phyloP scores from a whole-genome alignment of 768 basidiomycete genomes.

The Candolleomyces efflorescens region DNA sequence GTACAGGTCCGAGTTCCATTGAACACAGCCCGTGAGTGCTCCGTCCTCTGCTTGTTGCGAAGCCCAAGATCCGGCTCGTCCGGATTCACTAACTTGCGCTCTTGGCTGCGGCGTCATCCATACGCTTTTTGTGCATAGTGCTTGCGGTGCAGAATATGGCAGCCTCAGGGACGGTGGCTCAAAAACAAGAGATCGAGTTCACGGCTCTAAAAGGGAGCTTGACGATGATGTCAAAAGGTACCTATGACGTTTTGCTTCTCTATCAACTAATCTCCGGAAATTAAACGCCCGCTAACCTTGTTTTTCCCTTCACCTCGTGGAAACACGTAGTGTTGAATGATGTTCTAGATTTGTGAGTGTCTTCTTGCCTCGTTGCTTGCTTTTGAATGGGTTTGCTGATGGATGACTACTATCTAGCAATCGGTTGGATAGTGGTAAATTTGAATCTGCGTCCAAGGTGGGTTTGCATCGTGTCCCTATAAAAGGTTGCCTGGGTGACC shows the following conservation, averaged over 20 bases:
- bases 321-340: slow-evolving; percentile 66
- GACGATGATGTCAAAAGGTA: slow-evolving; percentile 86
- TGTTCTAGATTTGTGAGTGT: slow-evolving; percentile 70
- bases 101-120: too few species aligned
- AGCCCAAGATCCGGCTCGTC: too few species aligned
- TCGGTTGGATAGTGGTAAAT: slow-evolving; percentile 84
- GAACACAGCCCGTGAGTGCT: slow-evolving; percentile 61
- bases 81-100: too few species aligned
- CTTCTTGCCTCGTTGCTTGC: background rate
- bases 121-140: slow-evolving; percentile 27
- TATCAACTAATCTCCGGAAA: background rate
- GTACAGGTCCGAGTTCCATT: slow-evolving; percentile 77
- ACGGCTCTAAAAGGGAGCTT: slow-evolving; percentile 78
- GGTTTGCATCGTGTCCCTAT: slow-evolving; percentile 9
- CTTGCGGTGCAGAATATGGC: slow-evolving; percentile 93
- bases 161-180: slow-evolving; percentile 66
- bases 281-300: slow-evolving; percentile 3
- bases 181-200: slow-evolving; percentile 83
- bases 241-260: slow-evolving; percentile 7
- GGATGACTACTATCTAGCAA: slow-evolving; percentile 41
- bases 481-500: background rate
- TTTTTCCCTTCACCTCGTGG: background rate
- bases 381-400: background rate
- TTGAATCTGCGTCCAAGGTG: slow-evolving; percentile 62
- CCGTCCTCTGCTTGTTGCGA: too few species aligned